Evolutionary conservation across 169 alveolate species (phyloP).

Genomic region (Plasmodium cynomolgi): DNA sequence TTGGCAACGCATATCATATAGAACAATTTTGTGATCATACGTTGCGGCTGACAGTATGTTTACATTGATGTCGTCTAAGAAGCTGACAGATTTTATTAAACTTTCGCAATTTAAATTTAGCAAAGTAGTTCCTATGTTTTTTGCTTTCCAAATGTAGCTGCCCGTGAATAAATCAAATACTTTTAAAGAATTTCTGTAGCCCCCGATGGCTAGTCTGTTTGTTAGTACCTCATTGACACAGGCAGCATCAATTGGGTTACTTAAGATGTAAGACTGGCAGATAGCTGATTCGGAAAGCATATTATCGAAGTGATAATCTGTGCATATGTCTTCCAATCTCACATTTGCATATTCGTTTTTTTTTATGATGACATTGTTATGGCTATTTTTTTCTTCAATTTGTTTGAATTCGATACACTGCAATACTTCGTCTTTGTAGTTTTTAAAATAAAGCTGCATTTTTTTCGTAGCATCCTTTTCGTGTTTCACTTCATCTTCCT

Average conservation of each 20-base stretch:
- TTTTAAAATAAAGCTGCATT: slow-evolving; percentile 9
- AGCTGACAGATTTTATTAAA: slow-evolving; percentile 76
- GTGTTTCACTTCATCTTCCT: slow-evolving; percentile 10
- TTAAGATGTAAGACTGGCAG: slow-evolving; percentile 74
- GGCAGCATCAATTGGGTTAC: slow-evolving; percentile 78
- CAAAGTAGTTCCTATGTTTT: slow-evolving; percentile 77
- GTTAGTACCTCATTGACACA: slow-evolving; percentile 74
- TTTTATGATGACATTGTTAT: not conserved
- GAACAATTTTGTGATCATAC: slow-evolving; percentile 76
- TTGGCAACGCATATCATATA: slow-evolving; percentile 82
- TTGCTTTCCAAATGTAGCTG: slow-evolving; percentile 80
- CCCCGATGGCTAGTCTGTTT: slow-evolving; percentile 80
- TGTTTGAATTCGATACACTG: slow-evolving; percentile 31
- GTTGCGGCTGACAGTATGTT: slow-evolving; percentile 79
- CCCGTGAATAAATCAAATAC: slow-evolving; percentile 81
- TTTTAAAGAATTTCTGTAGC: slow-evolving; percentile 76
- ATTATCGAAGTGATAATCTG: slow-evolving; percentile 53
- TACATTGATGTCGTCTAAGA: slow-evolving; percentile 78
- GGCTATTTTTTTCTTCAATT: slow-evolving; percentile 35
- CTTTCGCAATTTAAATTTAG: slow-evolving; percentile 77
- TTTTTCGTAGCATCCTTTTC: slow-evolving; percentile 15
- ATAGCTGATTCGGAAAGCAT: slow-evolving; percentile 51
- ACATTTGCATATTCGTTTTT: slow-evolving; percentile 30
- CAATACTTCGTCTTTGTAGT: slow-evolving; percentile 27
- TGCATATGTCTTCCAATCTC: slow-evolving; percentile 27